Conservation (phyloP, 2,329 filamentous ascomycete species). For the Clathrospora elynae region DNA sequence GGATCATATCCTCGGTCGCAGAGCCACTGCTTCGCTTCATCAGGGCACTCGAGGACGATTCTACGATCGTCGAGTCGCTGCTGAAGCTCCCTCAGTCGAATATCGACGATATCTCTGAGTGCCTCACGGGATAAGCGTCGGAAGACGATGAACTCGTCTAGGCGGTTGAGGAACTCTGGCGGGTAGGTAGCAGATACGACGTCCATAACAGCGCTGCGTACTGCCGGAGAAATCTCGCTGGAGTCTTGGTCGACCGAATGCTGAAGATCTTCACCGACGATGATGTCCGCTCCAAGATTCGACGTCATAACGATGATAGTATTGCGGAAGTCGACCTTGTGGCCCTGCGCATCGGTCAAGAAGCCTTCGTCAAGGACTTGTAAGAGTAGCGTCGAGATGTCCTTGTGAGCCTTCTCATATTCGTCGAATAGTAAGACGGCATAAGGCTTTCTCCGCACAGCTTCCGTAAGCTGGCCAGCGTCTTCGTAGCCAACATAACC, state of each 20-base stretch:
- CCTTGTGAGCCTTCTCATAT: constrained; percentile 95
- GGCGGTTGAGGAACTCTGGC: constrained; percentile 94
- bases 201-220: constrained; percentile 84
- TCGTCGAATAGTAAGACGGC: constrained; percentile 95
- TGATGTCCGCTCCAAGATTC: constrained; percentile 89
- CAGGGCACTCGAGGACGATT: constrained; percentile 73
- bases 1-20: constrained; percentile 90
- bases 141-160: constrained; percentile 97
- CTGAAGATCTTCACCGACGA: constrained; percentile 73
- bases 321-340: constrained; percentile 96
- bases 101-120: constrained; percentile 90
- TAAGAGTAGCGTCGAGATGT: constrained; percentile 88
- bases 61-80: constrained; percentile 80
- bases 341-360: constrained; percentile 91
- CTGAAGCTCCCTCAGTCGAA: constrained; percentile 84
- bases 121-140: constrained; percentile 79
- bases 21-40: constrained; percentile 81
- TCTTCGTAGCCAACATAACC: constrained; percentile 98
- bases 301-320: constrained; percentile 96
- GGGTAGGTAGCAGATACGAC: constrained; percentile 76
- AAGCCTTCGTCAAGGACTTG: constrained; percentile 97
- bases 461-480: constrained; percentile 93
- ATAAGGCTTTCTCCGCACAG: constrained; percentile 91
- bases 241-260: constrained; percentile 60
- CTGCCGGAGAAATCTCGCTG: constrained; percentile 72